phyloP scores from a whole-genome alignment of 371 early-diverging fungal genomes.

The Mortierella sp. region DNA sequence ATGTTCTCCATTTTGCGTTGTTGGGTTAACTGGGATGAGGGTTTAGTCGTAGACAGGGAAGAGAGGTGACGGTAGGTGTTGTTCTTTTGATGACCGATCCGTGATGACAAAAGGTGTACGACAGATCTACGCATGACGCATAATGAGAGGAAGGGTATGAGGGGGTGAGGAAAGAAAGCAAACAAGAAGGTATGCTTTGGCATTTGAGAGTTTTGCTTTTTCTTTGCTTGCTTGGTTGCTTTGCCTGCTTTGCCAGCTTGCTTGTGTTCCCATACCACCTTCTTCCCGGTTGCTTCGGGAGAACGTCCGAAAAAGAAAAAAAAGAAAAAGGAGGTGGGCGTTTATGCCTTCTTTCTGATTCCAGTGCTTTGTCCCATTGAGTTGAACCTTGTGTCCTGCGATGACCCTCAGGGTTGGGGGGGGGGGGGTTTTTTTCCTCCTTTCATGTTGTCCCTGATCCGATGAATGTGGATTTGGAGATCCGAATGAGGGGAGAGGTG shows the following conservation, averaged over 20 bases:
- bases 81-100: slow-evolving; percentile 3
- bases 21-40: too few relatives aligned
- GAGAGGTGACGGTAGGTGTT: neutral
- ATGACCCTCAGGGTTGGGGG: neutral
- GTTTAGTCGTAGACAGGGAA: too few relatives aligned
- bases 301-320: too few relatives aligned
- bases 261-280: neutral
- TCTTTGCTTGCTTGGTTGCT: neutral
- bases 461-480: neutral
- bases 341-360: neutral
- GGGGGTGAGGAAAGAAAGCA: neutral
- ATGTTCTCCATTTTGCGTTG: slow-evolving; percentile 28
- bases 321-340: neutral
- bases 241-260: too few relatives aligned
- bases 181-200: too few relatives aligned
- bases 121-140: neutral
- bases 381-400: neutral
- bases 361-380: too few relatives aligned
- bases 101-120: neutral
- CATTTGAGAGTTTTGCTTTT: neutral
- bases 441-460: too few relatives aligned
- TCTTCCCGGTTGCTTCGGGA: neutral
- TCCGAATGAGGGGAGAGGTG: too few relatives aligned
- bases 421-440: too few relatives aligned
- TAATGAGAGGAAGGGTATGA: too few relatives aligned